Evolutionary conservation across 306 rosid species (phyloP), one percentile per base, ranked within the genome.

Genomic region (Acacia melanoxylon): DNA sequence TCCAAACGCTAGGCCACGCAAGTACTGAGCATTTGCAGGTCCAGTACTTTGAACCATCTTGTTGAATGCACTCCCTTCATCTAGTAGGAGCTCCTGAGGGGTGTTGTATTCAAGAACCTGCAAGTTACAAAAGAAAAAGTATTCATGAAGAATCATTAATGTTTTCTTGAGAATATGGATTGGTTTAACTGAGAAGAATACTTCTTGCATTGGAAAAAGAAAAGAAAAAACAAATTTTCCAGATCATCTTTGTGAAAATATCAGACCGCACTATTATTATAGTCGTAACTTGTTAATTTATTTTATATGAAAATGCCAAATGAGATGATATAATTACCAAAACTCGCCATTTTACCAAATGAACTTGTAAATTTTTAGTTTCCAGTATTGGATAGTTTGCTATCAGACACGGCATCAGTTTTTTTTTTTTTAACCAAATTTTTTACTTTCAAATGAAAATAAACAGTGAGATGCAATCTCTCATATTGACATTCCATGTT

Each of bases 31-130:
- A 88, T 94, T 94, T 68, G 89, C 92, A 62, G 88, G 81, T 67
- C 98, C 98, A 29, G 98, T 94, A 31, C 98, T 94, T 45, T 88
- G 89, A 76, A 94, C 91, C 97, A 94, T 94, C 86, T 85, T 88
- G 72, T 89, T 85, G 86, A 94, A 94, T 46, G 91, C 93, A 31
- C 91, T 87, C 62, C 81, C 90, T 86, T 92, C 90, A 48, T 89
- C 82, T 52, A 44, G 77, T 46, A 94, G 80, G 31, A 94, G 93
- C 29, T 87, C 70, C 78, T 88, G 84, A 15, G 98, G 92, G 29
- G 89, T 85, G 77, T 75, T 86, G 77, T 91, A 90, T 75, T 94
- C 98, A 22, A 87, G 77, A 70, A 91, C 97, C 98, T 94, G 87
- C 20, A 78, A 61, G 31, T 13, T 22, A 66, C 19, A 72, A 33